phyloP scores from a whole-genome alignment of 2,329 filamentous ascomycete species.

The Ophiosphaerella herpotricha region DNA sequence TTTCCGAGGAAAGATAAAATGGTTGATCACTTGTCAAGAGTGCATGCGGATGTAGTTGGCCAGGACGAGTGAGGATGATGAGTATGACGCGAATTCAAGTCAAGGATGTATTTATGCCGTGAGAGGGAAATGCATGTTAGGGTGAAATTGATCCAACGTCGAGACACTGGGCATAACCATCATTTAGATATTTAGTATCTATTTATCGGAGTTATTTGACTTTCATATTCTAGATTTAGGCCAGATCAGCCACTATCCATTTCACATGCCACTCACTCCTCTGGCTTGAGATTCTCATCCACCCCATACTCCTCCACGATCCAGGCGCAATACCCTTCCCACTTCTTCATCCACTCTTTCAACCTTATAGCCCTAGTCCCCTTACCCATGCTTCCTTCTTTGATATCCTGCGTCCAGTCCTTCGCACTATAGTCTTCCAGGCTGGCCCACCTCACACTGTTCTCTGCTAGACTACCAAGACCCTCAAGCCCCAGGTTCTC shows the following conservation, averaged over 20 bases:
- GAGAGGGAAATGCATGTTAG: no score
- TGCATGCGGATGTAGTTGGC: conserved; percentile 4
- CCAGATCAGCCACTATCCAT: no score
- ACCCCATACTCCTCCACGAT: conserved; percentile 74
- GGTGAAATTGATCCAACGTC: no score
- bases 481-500: conserved; percentile 89
- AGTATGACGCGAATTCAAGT: no score
- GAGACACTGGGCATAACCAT: no score
- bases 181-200: no score
- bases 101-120: no score
- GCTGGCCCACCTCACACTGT: conserved; percentile 86
- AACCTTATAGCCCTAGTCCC: conserved; percentile 73
- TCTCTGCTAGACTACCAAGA: conserved; percentile 85
- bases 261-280: conserved; percentile 28
- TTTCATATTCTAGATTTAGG: no score
- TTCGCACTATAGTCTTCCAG: conserved; percentile 77
- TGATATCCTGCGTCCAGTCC: conserved; percentile 74
- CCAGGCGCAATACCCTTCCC: conserved; percentile 92
- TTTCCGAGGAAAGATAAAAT: conserved; percentile 15
- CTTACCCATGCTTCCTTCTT: conserved; percentile 72
- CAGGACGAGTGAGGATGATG: no score
- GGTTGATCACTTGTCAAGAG: conserved; percentile 10
- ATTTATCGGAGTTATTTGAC: no score
- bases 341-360: conserved; percentile 77
- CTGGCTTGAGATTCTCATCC: conserved; percentile 55